Evolutionary conservation across 225 moss, liverwort and hornwort species (phyloP).

Genomic region (Sphagnum contortum): DNA sequence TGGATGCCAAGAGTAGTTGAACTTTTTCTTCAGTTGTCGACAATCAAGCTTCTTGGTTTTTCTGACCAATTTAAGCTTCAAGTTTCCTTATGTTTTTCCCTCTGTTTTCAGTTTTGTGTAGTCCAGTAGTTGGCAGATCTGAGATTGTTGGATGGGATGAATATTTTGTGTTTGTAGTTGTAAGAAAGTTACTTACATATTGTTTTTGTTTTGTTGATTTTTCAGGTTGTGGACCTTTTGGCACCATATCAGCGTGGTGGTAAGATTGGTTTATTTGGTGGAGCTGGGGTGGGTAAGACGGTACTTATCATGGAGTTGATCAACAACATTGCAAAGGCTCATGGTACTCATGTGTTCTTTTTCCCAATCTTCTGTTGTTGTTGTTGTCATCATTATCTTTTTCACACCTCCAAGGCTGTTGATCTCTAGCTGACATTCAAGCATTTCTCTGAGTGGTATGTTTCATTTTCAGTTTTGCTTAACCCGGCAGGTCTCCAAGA

Average conservation of each 20-base stretch:
- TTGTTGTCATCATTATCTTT: too few relatives aligned
- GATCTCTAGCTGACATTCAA: too few relatives aligned
- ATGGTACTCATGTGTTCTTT: slow-evolving; percentile 14
- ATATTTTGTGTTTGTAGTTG: not conserved
- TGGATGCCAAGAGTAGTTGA: too few relatives aligned
- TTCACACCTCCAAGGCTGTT: too few relatives aligned
- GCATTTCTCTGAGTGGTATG: not conserved
- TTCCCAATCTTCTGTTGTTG: not conserved
- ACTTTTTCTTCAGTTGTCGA: too few relatives aligned
- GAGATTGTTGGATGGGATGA: too few relatives aligned
- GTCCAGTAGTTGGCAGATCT: too few relatives aligned
- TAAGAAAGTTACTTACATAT: not conserved
- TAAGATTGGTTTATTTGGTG: slow-evolving; percentile 54
- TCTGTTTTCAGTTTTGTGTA: too few relatives aligned
- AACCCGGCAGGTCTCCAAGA: not conserved
- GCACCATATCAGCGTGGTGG: slow-evolving; percentile 61
- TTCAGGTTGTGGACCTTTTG: slow-evolving; percentile 47
- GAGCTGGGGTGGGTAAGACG: slow-evolving; percentile 59
- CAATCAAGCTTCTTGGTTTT: too few relatives aligned
- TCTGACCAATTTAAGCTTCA: too few relatives aligned
- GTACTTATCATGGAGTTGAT: slow-evolving; percentile 63
- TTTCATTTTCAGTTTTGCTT: not conserved
- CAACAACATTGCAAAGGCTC: slow-evolving; percentile 64
- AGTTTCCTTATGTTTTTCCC: too few relatives aligned
- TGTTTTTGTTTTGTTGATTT: not conserved